Evolutionary conservation across 23 red algal genomes (phyloP).

Genomic region (Agarophyton chilense): DNA sequence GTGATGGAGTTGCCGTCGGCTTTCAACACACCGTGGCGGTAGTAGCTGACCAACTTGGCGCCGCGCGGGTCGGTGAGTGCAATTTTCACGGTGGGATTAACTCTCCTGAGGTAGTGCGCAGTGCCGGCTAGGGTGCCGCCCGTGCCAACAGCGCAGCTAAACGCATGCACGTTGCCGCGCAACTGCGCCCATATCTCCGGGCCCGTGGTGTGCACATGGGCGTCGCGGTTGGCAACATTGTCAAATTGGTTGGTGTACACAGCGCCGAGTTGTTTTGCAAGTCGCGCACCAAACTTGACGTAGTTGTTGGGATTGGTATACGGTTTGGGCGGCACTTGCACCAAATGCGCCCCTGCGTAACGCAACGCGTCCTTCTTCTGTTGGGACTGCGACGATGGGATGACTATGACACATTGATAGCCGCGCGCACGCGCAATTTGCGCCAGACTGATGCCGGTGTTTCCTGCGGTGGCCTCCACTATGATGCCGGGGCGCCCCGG

Average conservation of each 20-base stretch:
- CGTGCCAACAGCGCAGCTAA: slow-evolving; percentile 78
- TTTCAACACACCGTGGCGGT: slow-evolving; percentile 64
- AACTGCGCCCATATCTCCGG: slow-evolving; percentile 90
- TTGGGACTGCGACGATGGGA: slow-evolving; percentile 72
- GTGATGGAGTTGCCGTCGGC: slow-evolving; percentile 75
- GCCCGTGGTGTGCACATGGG: slow-evolving; percentile 80
- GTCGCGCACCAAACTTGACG: slow-evolving; percentile 49
- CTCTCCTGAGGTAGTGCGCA: slow-evolving; percentile 47
- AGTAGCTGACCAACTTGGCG: slow-evolving; percentile 79
- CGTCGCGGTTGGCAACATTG: slow-evolving; percentile 75
- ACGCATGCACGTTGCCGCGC: slow-evolving; percentile 64
- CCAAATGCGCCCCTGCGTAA: slow-evolving; percentile 72
- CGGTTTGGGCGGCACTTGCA: slow-evolving; percentile 75
- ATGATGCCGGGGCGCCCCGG: slow-evolving; percentile 65
- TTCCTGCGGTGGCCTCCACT: slow-evolving; percentile 86
- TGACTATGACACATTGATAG: slow-evolving; percentile 80
- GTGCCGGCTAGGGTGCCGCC: slow-evolving; percentile 84
- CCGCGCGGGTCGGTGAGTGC: slow-evolving; percentile 82
- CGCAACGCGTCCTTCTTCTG: slow-evolving; percentile 82
- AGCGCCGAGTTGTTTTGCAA: slow-evolving; percentile 60
- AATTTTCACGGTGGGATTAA: slow-evolving; percentile 71
- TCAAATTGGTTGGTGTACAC: slow-evolving; percentile 86
- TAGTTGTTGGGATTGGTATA: slow-evolving; percentile 84
- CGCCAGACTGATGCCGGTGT: slow-evolving; percentile 90
- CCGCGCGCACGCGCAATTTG: slow-evolving; percentile 64